Evolutionary conservation across 306 rosid genomes (phyloP).

Genomic region (Oxytropis ochrocephala): DNA sequence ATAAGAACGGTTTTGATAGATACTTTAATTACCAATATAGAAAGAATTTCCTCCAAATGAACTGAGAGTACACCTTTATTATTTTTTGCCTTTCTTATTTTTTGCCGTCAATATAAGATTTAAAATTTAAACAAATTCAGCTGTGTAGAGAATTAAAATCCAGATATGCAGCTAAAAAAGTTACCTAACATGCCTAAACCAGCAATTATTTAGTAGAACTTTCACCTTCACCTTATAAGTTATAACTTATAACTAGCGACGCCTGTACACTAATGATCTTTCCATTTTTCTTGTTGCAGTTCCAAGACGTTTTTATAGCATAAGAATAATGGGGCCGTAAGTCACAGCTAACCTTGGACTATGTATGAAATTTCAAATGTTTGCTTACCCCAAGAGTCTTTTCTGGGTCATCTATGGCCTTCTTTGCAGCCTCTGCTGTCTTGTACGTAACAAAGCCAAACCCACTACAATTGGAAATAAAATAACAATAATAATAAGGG

Average conservation of each 20-base stretch:
- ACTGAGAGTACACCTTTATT: not conserved
- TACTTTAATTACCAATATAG: not conserved
- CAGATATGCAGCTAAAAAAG: not conserved
- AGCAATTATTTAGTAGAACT: not conserved
- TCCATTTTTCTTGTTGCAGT: not conserved
- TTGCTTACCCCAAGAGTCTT: conserved; percentile 64
- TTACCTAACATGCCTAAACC: not conserved
- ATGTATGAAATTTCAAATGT: not conserved
- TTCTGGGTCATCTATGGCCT: conserved; percentile 64
- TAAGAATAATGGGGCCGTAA: not conserved
- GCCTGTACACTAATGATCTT: not conserved
- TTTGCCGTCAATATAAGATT: not conserved
- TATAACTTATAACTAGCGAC: not conserved
- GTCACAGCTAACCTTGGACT: not conserved
- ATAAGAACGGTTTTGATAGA: not conserved
- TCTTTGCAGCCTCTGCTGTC: conserved; percentile 66
- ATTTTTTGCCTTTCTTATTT: too few relatives aligned
- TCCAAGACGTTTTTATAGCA: conserved; percentile 9
- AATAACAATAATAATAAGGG: conserved; percentile 7
- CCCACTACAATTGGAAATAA: conserved; percentile 41
- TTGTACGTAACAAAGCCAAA: conserved; percentile 76
- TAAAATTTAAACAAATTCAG: not conserved
- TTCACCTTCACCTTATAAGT: not conserved
- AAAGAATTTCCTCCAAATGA: conserved; percentile 7
- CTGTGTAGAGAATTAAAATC: not conserved